Conservation (phyloP, 371 early-diverging fungal species). For the Actinomucor elegans region DNA sequence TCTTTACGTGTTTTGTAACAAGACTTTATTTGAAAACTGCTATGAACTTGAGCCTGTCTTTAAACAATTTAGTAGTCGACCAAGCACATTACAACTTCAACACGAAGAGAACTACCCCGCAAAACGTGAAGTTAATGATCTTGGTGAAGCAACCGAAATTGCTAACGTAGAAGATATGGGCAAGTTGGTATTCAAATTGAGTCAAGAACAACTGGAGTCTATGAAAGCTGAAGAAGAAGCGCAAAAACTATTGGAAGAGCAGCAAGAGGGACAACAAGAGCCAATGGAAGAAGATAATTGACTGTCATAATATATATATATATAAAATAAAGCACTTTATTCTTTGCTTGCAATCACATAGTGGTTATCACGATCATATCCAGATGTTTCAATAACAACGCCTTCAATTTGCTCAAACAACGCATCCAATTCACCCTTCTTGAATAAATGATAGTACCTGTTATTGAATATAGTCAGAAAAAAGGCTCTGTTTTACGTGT, state of each 20-base stretch:
- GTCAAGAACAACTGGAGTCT: conserved; percentile 68
- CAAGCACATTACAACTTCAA: conserved; percentile 56
- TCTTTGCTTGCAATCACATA: conserved; percentile 63
- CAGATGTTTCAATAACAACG: conserved; percentile 58
- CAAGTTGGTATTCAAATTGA: conserved; percentile 69
- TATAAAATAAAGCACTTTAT: conserved; percentile 12
- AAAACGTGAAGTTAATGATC: conserved; percentile 25
- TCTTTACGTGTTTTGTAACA: conserved; percentile 86
- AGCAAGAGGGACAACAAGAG: background rate
- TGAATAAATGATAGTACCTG: conserved; percentile 94
- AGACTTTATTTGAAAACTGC: conserved; percentile 72
- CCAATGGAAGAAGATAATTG: conserved; percentile 1
- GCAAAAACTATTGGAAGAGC: background rate
- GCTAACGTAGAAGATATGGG: conserved; percentile 63
- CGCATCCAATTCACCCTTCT: conserved; percentile 80
- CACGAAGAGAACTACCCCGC: conserved; percentile 61
- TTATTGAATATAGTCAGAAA: too few species aligned
- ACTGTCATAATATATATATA: background rate
- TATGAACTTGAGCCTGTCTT: conserved; percentile 75
- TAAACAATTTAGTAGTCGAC: conserved; percentile 46
- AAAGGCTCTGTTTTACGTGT: too few species aligned
- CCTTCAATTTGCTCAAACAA: conserved; percentile 52
- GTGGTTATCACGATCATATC: conserved; percentile 95
- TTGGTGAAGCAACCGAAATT: conserved; percentile 40
- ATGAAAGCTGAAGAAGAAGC: conserved; percentile 7